Conservation (phyloP, 192 early-diverging fungal genomes). For the Coemansia reversa region DNA sequence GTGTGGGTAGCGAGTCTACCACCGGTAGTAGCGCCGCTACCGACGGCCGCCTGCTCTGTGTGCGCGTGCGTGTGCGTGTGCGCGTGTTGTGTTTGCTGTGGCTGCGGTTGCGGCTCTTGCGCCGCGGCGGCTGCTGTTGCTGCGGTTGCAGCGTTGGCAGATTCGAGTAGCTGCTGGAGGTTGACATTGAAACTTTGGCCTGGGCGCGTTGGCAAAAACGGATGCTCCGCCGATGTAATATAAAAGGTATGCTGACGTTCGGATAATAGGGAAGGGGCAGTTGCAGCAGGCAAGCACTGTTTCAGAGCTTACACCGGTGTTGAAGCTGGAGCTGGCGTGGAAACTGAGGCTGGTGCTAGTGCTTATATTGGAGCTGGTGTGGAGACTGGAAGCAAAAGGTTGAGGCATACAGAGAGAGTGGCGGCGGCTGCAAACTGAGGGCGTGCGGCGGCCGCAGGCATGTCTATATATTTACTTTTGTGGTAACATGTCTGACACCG, state of each 20-base stretch:
- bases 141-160: conserved; percentile 9
- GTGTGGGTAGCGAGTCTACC: conserved; percentile 26
- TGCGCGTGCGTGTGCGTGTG: neutral
- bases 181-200: neutral
- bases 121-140: conserved; percentile 12
- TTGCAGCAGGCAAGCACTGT: neutral
- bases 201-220: neutral
- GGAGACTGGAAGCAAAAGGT: neutral
- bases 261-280: neutral
- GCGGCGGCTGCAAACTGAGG: neutral
- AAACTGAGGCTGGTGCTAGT: neutral
- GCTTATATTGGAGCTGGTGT: neutral
- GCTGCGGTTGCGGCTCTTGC: conserved; percentile 1
- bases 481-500: conserved; percentile 2
- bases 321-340: neutral
- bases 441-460: neutral
- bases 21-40: conserved; percentile 2
- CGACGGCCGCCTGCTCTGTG: conserved; percentile 7
- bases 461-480: neutral
- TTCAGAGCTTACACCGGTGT: neutral
- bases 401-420: neutral
- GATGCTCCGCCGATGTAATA: neutral
- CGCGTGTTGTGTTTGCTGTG: no score
- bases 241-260: neutral
- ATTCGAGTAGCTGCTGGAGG: neutral